Evolutionary conservation across 1,139 yeast genomes (phyloP), one percentile per base, ranked within the genome.

Genomic region (Hansenula sp.): DNA sequence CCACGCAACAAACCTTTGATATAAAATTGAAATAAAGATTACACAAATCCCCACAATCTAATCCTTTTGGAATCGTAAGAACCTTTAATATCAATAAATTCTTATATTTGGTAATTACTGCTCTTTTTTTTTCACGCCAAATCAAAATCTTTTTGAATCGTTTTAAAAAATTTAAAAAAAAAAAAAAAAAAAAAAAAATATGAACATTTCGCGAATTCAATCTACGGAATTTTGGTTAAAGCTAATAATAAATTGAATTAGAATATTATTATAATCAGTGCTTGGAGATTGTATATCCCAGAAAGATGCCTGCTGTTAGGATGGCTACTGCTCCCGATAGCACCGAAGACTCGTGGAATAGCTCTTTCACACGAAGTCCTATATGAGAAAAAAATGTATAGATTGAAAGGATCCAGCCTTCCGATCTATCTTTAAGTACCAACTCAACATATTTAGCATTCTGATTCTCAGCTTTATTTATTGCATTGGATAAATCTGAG

Each of bases 401-500:
- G 6, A 24, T 4, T 1, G 35, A 25, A 13, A 12, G 6, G 12
- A n/a, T 16, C 35, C 35, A 33, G 6, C 18, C 11, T 9, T 17
- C 7, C 5, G 21, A 13, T 10, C 10, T 17, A 13, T 33, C 29
- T n/a, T 25, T 33, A 2, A 33, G 29, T 4, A 25, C 8, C 3
- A 33, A 17, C 18, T 33, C 29, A 13, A 33, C 24, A 13, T 33
- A 25, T 8, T 18, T 25, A n/a, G 22, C 13, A 17, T 18, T 6
- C 12, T 24, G 13, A 11, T 12, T 9, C 2, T 32, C 20, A 3
- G 16, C 11, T 6, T n/a, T 3, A 2, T 58, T 59, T 9, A 64
- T 45, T 3, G 65, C 63, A 29, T 55, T 55, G 27, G 56, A 56
- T 36, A 66, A 44, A 42, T 65, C 69, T 16, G 53, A 57, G 27